Percentiles rank a stretch among this genome's conserved stretches.
Conservation (phyloP, 495 filamentous ascomycete genomes). For the Trichoderma reesei region DNA sequence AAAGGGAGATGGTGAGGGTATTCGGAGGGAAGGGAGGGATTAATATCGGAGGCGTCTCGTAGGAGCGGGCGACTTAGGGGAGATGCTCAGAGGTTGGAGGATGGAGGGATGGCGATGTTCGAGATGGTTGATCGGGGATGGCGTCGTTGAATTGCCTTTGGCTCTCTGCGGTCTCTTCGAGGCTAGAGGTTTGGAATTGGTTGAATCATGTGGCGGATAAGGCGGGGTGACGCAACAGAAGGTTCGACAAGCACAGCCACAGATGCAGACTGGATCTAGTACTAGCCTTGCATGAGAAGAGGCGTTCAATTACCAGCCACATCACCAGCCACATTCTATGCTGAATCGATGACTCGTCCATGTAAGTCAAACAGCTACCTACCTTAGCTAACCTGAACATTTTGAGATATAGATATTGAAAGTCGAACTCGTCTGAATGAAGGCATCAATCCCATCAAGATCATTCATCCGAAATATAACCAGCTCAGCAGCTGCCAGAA, state of each 20-base stretch:
- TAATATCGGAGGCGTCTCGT: neutral
- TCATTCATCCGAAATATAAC: neutral
- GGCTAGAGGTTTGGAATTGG: neutral
- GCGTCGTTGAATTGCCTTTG: no score
- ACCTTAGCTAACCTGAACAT: neutral
- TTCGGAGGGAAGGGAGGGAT: neutral
- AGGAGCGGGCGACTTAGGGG: neutral
- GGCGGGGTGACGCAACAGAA: constrained; percentile 8
- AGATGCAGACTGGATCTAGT: neutral
- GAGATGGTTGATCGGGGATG: no score
- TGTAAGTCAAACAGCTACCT: neutral
- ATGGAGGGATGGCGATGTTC: neutral
- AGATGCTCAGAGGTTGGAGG: neutral
- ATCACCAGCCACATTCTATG: neutral
- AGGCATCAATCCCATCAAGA: neutral
- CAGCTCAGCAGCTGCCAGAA: constrained; percentile 13
- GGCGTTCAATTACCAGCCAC: neutral
- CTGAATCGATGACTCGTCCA: neutral
- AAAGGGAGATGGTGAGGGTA: neutral
- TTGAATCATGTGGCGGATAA: neutral
- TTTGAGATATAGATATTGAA: neutral
- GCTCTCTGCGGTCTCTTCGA: no score
- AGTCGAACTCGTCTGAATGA: neutral
- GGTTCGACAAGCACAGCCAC: neutral
- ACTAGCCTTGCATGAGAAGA: neutral